Conservation (phyloP, 306 rosid species). For the Castanopsis chinensis region DNA sequence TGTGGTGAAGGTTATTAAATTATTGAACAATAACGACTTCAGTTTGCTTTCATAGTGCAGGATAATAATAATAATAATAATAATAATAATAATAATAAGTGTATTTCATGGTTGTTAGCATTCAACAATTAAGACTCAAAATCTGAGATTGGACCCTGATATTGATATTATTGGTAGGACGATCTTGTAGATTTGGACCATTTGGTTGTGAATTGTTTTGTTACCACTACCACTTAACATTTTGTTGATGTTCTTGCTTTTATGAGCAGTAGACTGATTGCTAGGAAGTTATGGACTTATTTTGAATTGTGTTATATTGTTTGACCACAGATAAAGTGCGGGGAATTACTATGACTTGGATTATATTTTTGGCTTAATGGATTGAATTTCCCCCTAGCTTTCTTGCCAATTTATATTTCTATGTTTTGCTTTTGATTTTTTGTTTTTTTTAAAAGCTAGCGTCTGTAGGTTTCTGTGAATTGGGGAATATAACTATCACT, state of each 20-base stretch:
- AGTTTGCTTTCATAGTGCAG: slow-evolving; percentile 53
- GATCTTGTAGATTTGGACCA: background rate
- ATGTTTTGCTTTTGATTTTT: no score
- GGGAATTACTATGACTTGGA: background rate
- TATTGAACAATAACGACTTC: slow-evolving; percentile 15
- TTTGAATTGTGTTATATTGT: background rate
- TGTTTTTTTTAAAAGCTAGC: no score
- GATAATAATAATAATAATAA: background rate
- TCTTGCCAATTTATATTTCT: background rate
- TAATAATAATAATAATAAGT: no score
- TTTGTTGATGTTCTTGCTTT: background rate
- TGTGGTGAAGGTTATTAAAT: background rate
- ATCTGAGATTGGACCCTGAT: background rate
- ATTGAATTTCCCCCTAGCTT: background rate
- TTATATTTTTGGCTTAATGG: background rate
- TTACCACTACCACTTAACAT: background rate
- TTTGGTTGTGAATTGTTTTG: background rate
- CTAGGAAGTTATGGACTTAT: background rate
- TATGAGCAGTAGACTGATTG: background rate
- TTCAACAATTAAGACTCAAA: background rate
- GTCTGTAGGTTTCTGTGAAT: no score
- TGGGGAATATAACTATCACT: no score
- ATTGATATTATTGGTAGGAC: background rate
- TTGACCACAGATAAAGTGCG: no score
- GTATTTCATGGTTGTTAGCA: background rate